Conservation (phyloP, 331 rosid genomes). For the Spiraea crenata region DNA sequence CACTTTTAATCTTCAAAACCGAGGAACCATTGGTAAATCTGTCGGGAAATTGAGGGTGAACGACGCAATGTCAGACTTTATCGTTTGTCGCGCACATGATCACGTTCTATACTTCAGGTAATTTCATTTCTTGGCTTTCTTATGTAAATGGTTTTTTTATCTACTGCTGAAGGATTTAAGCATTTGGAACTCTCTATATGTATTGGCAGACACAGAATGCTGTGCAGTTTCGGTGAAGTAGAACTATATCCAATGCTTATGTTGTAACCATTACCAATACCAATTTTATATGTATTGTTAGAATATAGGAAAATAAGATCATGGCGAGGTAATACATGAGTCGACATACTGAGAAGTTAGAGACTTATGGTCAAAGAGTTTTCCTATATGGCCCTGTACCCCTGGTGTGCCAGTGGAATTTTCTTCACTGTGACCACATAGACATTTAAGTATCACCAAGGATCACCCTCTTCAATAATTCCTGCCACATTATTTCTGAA, state of each 20-base stretch:
- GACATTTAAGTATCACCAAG: not conserved
- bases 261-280: not conserved
- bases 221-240: not conserved
- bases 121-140: not conserved
- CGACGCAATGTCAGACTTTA: constrained; percentile 95
- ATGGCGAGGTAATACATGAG: not conserved
- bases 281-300: not conserved
- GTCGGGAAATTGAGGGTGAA: constrained; percentile 94
- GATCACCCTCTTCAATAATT: not conserved
- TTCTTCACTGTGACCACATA: not conserved
- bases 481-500: not conserved
- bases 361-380: not conserved
- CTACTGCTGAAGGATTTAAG: not conserved
- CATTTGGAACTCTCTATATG: not conserved
- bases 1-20: constrained; percentile 86
- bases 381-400: not conserved
- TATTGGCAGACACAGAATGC: not conserved
- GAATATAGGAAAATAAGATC: not conserved
- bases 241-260: not conserved
- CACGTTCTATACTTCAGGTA: constrained; percentile 96
- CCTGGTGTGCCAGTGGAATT: not conserved
- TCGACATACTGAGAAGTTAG: not conserved
- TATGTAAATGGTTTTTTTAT: not conserved
- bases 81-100: constrained; percentile 90
- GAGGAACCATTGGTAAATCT: constrained; percentile 99